Base-by-base conservation (phyloP, 768 basidiomycete genomes). In the Termitomyces heimii region DNA sequence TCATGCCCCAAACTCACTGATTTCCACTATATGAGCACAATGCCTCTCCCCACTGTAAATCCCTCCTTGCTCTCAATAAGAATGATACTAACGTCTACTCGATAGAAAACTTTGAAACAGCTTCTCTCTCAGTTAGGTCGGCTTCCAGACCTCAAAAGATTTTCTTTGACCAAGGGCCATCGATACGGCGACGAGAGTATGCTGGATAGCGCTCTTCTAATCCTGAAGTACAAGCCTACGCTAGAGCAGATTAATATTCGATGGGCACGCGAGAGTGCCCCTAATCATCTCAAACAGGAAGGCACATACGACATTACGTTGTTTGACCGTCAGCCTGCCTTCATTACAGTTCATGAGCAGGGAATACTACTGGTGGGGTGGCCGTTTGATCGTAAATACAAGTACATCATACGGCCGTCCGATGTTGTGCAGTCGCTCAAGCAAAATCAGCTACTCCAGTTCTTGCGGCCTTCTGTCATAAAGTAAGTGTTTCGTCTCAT, bases 11-110 rank as follows among this genome's bases (percentile, higher is more conserved):
- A 68, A 32, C 65, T 80, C 37, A 76, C 74, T 22, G 78, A 80
- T 58, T 69, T 80, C 29, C 78, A 80, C 63, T 78, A 78, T 50
- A 79, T 80, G 78, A 79, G 77, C 59, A 80, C 79, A 5, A 79
- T 77, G 2, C 63, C 72, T 10, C 78, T 79, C 63, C 72, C 74
- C 9, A 66, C 65, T 52, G 77, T 76, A 55, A 45, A 74, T 71
- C 9, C 4, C 46, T 54, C 28, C 32, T 46, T 47, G 49, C 12
- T 53, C 50, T 35, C 9, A 3, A 44, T 46, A 51, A 43, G 18
- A 20, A 39, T 7, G 6, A 48, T 20, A 29, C 44, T 62, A 13
- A 43, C n/a, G 10, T 39, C 13, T 5, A 5, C 18, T 22, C 35
- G 7, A 43, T 44, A 80, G 77, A 77, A 75, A 69, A 71, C 76